These are phyloP conservation scores for Singerocomus rubriflavus DNA, from an alignment of 1,284 basidiomycete species.

Conservation along the genomic window DNA sequence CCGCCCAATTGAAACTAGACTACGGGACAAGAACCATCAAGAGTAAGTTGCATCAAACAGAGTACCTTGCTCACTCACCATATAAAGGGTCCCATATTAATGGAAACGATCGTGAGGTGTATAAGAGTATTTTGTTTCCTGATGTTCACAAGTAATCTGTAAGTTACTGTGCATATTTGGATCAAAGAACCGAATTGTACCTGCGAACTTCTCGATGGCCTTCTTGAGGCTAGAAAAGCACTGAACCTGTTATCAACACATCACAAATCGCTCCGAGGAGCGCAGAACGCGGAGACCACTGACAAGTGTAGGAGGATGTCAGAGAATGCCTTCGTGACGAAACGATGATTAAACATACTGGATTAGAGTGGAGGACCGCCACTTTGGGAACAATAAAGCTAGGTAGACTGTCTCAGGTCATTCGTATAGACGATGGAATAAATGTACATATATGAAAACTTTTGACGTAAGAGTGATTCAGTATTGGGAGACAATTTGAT, in stretches of 20 bases:
- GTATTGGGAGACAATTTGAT: neutral
- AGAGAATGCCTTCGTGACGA: neutral
- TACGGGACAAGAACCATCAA: no score
- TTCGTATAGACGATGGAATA: neutral
- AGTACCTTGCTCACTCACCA: no score
- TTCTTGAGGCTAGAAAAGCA: slow-evolving; percentile 21
- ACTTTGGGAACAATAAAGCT: neutral
- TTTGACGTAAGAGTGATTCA: neutral
- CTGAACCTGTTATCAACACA: slow-evolving; percentile 18
- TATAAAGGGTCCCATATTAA: slow-evolving; percentile 20
- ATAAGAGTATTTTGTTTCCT: slow-evolving; percentile 14
- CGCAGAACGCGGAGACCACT: slow-evolving; percentile 20
- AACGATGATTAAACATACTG: neutral
- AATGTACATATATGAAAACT: slow-evolving; percentile 4
- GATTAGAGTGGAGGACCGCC: neutral
- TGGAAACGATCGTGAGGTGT: slow-evolving; percentile 15
- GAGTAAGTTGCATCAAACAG: no score
- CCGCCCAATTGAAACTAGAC: slow-evolving; percentile 15
- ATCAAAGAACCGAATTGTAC: neutral
- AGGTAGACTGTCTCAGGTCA: neutral
- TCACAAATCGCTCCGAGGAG: slow-evolving; percentile 15
- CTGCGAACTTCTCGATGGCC: slow-evolving; percentile 8
- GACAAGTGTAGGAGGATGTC: neutral
- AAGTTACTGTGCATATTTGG: neutral
- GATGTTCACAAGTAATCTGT: neutral